Evolutionary conservation across 257 asterid species (phyloP), one percentile per base, ranked within the genome.

Genomic region (Fraxinus anomala): DNA sequence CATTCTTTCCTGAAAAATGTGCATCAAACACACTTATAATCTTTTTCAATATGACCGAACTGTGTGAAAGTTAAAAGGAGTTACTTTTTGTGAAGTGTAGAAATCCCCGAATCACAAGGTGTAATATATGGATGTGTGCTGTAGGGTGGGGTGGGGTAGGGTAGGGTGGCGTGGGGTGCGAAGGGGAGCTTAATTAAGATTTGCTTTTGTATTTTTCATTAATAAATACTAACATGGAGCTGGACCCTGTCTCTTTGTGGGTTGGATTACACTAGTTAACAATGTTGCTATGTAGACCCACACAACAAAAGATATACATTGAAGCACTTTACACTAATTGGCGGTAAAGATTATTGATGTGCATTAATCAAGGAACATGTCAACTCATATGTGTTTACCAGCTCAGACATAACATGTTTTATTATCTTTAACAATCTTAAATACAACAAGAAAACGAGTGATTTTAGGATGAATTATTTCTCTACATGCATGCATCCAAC

Each of bases 121-220:
- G 24, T 19, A 51, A 51, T 49, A 49, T 3, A 16, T 1, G 4
- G 16, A 40, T 40, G 12, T 49, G 7, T 49, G 59, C 21, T 12
- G 17, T 47, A 5, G 59, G 19, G 5, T 14, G 19, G 56, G 4
- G 5, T 47, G 56, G 59, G 21, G n/a, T 16, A n/a, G 56, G 59
- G 17, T 47, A 5, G 59, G 19, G 5, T 14, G 19, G 56, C 13
- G 44, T 7, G 13, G 47, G 14, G 59, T 2, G 23, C 5, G 69
- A 1, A 3, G 37, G 74, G 40, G 68, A 47, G 40, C 31, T 72
- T 30, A 42, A 63, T 63, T 63, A 63, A 42, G 74, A 73, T 65
- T 79, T 79, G 51, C 37, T 77, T 73, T 73, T 11, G n/a, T 42
- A 28, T 47, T 47, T 13, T 79, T 26, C 2, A 28, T 63, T 4